phyloP scores from a whole-genome alignment of 345 rosid species.

The Anastatica hierochuntica region DNA sequence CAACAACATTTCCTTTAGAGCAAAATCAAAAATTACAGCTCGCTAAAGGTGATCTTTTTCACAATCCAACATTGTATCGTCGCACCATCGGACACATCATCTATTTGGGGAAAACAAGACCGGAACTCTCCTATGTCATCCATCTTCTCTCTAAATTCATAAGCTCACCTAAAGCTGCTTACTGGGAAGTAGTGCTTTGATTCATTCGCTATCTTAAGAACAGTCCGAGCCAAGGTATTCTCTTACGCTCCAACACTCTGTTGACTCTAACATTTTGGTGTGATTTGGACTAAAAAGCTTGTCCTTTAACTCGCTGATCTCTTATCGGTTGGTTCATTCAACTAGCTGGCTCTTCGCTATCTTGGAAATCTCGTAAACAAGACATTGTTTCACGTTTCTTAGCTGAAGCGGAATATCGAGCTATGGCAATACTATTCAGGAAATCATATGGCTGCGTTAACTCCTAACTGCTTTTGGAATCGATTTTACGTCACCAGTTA shows the following conservation, averaged over 20 bases:
- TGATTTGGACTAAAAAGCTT: neutral
- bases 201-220: neutral
- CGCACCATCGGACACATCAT: neutral
- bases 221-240: neutral
- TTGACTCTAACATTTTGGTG: neutral
- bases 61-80: neutral
- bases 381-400: neutral
- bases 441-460: neutral
- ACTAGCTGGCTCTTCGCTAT: neutral
- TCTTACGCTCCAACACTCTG: rapidly evolving
- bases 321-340: neutral
- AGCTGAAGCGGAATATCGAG: neutral
- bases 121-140: neutral
- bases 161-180: rapidly evolving
- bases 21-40: too few relatives aligned
- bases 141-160: neutral
- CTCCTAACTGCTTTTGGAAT: neutral
- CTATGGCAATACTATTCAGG: neutral
- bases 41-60: too few relatives aligned
- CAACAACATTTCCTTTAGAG: too few relatives aligned
- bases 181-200: neutral
- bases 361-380: neutral
- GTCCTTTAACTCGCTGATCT: neutral
- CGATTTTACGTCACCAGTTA: neutral
- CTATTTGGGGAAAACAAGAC: neutral